A percentile compares a stretch with the other conserved stretches of the same genome.
Evolutionary conservation across 805 yeast species (phyloP).

Genomic region (Tetrapisispora pingtungensis): DNA sequence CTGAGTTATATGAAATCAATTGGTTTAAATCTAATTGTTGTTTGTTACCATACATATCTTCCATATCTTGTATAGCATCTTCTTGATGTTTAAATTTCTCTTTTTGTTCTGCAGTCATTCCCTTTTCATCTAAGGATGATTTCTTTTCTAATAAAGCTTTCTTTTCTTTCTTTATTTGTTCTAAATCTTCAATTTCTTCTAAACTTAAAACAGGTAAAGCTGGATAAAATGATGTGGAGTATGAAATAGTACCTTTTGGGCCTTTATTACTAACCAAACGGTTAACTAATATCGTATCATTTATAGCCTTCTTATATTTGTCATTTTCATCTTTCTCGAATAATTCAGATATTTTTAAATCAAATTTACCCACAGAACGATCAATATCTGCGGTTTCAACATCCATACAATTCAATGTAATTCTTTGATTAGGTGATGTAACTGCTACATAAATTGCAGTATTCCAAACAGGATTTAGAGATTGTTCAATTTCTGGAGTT

Average conservation of each 20-base stretch:
- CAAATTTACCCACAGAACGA: conserved; percentile 77
- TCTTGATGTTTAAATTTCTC: conserved; percentile 25
- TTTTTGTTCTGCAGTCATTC: conserved; percentile 21
- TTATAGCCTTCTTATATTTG: conserved; percentile 46
- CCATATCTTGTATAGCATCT: conserved; percentile 27
- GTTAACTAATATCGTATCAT: conserved; percentile 46
- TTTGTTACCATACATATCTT: conserved; percentile 33
- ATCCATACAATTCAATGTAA: conserved; percentile 88
- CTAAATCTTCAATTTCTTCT: conserved; percentile 55
- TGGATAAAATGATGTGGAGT: conserved; percentile 76
- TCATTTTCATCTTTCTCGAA: conserved; percentile 56
- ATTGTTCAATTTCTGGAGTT: conserved; percentile 57
- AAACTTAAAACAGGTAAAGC: conserved; percentile 67
- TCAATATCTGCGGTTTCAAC: conserved; percentile 71
- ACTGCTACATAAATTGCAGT: conserved; percentile 75
- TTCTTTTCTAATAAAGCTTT: conserved; percentile 29
- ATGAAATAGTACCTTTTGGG: conserved; percentile 72
- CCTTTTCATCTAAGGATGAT: conserved; percentile 28
- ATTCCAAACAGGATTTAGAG: conserved; percentile 76
- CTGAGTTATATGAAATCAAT: conserved; percentile 51
- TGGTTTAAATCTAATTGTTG: conserved; percentile 49
- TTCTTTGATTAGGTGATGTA: conserved; percentile 69
- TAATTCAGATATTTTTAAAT: conserved; percentile 54
- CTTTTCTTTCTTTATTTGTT: conserved; percentile 32
- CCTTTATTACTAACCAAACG: conserved; percentile 65